Base-by-base conservation (phyloP, 2,329 filamentous ascomycete genomes). In the Fusarium haematococcum region DNA sequence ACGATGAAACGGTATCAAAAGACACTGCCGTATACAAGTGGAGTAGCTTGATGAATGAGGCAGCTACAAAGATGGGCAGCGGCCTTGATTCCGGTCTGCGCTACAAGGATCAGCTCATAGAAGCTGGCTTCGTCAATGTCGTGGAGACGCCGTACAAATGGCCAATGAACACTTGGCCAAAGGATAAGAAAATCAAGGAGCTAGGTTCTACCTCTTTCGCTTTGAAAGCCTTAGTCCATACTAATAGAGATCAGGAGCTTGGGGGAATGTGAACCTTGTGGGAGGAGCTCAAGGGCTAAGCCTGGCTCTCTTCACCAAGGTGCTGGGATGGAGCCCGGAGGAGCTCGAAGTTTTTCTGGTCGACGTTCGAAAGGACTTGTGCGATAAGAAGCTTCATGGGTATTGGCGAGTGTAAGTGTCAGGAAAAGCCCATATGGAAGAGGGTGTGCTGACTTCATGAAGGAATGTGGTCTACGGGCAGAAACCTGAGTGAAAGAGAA, bases 131-230 rank as follows among this genome's bases (percentile, higher is more conserved):
- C 5, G 35, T 48, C 14, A 68, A 75, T 8, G 63, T 75, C 8
- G 57, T 67, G 0, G 72, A 75, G 39, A 65, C 37, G 0, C 41
- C 58, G 2, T 62, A 71, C 7, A 74, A 74, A 14, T 75, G 72
- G 72, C 70, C 68, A 2, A 64, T 68, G 6, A 75, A 74, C 45
- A 48, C 70, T 1, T 75, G 70, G 72, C 68, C 70, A 0, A 32
- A 48, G 20, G 70, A 71, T 14, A 59, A 9, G 41, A 68, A 68
- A 8, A 30, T 45, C 0, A 74, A 74, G 2, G 70, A 74, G 6
- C 5, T 73, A 8, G 64, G 71, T 63, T 60, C 8, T 9, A 23
- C 6, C 4, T 8, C 20, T 20, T 18, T 7, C 4, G 4, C 3
- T 20, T 16, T 48, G 7, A 48, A 48, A 18, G 18, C 6, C 3